Evolutionary conservation across 371 early-diverging fungal genomes (phyloP).

Genomic region (Mortierella sp.): DNA sequence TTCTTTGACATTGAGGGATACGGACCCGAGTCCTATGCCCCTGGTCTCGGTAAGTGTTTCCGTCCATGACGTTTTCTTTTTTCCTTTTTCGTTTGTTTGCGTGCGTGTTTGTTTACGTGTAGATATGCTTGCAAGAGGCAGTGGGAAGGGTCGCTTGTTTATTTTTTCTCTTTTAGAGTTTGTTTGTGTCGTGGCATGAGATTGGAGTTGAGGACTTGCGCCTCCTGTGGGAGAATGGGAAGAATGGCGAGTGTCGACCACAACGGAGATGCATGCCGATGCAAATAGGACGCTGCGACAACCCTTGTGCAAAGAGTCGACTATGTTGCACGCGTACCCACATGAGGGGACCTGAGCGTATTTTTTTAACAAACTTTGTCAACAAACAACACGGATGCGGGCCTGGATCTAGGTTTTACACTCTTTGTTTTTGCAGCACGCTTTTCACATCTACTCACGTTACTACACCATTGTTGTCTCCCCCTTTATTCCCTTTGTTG

Average conservation of each 20-base stretch:
- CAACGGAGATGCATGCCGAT: neutral
- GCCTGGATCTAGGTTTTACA: neutral
- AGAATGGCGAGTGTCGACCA: neutral
- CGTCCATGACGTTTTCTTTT: neutral
- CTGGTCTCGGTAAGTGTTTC: conserved; percentile 63
- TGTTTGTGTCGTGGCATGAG: neutral
- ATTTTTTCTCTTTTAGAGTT: neutral
- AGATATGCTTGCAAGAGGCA: neutral
- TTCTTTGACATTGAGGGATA: conserved; percentile 74
- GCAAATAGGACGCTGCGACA: neutral
- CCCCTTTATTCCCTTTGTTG: neutral
- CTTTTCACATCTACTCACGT: neutral
- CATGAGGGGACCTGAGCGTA: neutral
- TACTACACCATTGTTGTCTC: neutral
- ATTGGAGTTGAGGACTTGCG: neutral
- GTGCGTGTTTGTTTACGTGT: neutral
- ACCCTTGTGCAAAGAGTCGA: neutral
- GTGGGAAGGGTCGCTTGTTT: neutral
- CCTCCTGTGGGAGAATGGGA: neutral
- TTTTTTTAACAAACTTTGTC: neutral
- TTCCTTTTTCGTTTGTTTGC: neutral
- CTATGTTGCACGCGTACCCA: neutral
- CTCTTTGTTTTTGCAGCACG: neutral
- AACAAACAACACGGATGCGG: neutral
- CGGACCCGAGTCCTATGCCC: conserved; percentile 63